Evolutionary conservation across 140 eudicot species (phyloP).

Genomic region (Flaveria floridana): DNA sequence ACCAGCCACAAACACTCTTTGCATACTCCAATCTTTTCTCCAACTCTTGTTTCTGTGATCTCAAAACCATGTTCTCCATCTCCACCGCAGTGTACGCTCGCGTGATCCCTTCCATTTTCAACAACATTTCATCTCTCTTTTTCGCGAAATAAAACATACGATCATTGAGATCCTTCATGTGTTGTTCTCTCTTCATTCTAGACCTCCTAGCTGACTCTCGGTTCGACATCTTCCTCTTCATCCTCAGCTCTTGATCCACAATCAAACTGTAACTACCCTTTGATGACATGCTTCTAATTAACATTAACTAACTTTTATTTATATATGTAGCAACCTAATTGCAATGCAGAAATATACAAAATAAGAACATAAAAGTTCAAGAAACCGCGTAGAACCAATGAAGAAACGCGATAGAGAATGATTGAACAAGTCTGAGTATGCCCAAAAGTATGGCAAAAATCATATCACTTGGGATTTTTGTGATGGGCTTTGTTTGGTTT

Average conservation of each 20-base stretch:
- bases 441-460: slow-evolving; percentile 35
- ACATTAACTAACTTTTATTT: slow-evolving; percentile 18
- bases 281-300: slow-evolving; percentile 36
- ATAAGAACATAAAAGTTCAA: slow-evolving; percentile 20
- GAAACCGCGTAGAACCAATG: slow-evolving; percentile 81
- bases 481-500: slow-evolving; percentile 13
- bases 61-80: slow-evolving; percentile 48
- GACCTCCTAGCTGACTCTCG: slow-evolving; percentile 78
- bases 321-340: background rate
- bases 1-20: slow-evolving; percentile 38
- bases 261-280: slow-evolving; percentile 24
- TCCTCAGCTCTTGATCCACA: slow-evolving; percentile 55
- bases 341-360: background rate
- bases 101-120: slow-evolving; percentile 34
- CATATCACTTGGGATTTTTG: slow-evolving; percentile 39
- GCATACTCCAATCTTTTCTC: slow-evolving; percentile 51
- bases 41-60: slow-evolving; percentile 50
- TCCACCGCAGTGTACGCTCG: slow-evolving; percentile 35
- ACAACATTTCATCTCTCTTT: slow-evolving; percentile 40
- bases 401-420: slow-evolving; percentile 72
- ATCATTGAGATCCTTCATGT: slow-evolving; percentile 51
- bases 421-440: slow-evolving; percentile 57
- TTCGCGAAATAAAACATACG: slow-evolving; percentile 30
- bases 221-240: slow-evolving; percentile 75
- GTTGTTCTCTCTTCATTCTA: slow-evolving; percentile 67